Evolutionary conservation across 176 grass and related monocot genomes (phyloP).

Genomic region (Dendrocalamus sinicus): DNA sequence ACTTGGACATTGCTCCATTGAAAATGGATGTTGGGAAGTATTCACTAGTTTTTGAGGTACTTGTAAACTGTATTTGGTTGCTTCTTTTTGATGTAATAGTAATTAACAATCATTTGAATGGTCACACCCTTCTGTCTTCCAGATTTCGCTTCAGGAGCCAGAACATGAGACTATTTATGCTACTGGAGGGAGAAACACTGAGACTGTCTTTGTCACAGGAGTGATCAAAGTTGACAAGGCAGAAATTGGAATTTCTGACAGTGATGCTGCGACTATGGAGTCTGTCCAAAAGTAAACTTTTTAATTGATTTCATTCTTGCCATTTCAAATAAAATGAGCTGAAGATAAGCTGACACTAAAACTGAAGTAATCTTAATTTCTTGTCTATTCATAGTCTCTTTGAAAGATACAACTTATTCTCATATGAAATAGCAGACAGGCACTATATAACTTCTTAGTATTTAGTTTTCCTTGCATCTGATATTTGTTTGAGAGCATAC

Average conservation of each 20-base stretch:
- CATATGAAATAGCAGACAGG: not conserved
- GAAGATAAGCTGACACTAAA: not conserved
- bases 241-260: slow-evolving; percentile 83
- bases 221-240: slow-evolving; percentile 79
- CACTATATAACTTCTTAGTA: not conserved
- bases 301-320: slow-evolving; percentile 1
- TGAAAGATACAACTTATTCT: slow-evolving; percentile 16
- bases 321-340: slow-evolving; percentile 2
- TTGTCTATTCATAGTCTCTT: not conserved
- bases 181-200: slow-evolving; percentile 62
- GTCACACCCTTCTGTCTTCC: slow-evolving; percentile 10
- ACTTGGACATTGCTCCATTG: slow-evolving; percentile 79
- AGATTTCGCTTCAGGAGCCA: slow-evolving; percentile 76
- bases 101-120: slow-evolving; percentile 23
- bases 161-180: slow-evolving; percentile 72
- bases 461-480: not conserved
- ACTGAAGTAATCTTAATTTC: not conserved
- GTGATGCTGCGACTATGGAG: slow-evolving; percentile 62
- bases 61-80: slow-evolving; percentile 27
- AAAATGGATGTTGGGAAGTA: slow-evolving; percentile 97
- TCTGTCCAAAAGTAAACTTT: slow-evolving; percentile 78
- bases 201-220: slow-evolving; percentile 70
- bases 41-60: slow-evolving; percentile 87
- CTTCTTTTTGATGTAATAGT: slow-evolving; percentile 11
- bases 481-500: slow-evolving; percentile 14